These are phyloP conservation scores for Leishmania amazonensis DNA, from an alignment of 208 protist genomes.

Conservation along the genomic window DNA sequence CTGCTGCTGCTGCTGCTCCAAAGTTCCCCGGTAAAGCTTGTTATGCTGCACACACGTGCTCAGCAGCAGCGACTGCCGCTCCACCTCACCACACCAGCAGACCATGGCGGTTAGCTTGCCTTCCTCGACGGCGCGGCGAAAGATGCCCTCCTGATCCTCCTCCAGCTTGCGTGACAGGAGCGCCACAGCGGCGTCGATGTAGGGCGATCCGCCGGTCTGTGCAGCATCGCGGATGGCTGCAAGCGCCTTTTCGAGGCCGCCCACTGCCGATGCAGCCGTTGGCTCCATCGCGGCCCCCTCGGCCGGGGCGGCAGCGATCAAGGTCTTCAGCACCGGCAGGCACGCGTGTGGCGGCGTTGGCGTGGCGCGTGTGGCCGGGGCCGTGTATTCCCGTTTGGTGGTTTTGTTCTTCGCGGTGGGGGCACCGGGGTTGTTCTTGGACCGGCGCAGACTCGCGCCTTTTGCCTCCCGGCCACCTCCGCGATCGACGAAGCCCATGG, in stretches of 20 bases:
- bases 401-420: conserved; percentile 46
- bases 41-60: conserved; percentile 66
- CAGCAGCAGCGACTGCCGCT: conserved; percentile 67
- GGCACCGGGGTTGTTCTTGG: conserved; percentile 83
- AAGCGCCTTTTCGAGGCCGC: neutral
- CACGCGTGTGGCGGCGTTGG: conserved; percentile 31
- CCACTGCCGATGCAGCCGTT: neutral
- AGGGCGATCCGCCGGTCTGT: neutral
- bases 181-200: conserved; percentile 60
- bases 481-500: conserved; percentile 87
- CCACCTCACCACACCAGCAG: conserved; percentile 74
- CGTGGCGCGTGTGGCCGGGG: conserved; percentile 26
- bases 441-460: conserved; percentile 69
- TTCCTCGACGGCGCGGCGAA: conserved; percentile 56
- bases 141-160: conserved; percentile 45
- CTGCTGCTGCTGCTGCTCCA: conserved; percentile 3
- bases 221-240: neutral
- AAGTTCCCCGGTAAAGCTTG: conserved; percentile 29
- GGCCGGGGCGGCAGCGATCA: conserved; percentile 9
- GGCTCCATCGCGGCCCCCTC: neutral
- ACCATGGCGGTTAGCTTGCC: conserved; percentile 48
- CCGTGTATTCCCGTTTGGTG: conserved; percentile 29
- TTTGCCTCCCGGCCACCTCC: conserved; percentile 83
- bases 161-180: conserved; percentile 74
- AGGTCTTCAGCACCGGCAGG: neutral